Evolutionary conservation across 2,329 filamentous ascomycete species (phyloP), one percentile per base, ranked within the genome.

Genomic region (Neonectria sp.): DNA sequence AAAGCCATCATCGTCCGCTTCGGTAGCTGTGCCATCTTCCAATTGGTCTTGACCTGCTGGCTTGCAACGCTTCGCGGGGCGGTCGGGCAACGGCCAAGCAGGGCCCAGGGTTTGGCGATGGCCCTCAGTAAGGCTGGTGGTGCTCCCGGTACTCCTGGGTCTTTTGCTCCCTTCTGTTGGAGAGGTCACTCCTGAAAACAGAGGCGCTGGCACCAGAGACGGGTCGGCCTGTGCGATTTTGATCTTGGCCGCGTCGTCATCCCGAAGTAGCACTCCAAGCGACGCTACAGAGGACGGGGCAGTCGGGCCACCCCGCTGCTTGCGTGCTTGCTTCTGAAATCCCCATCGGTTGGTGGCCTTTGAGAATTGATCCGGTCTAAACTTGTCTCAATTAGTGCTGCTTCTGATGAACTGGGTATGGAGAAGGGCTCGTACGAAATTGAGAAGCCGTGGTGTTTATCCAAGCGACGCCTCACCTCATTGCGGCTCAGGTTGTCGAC

Each of bases 311-410:
- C 15, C 15, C 27, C 31, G 48, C 8, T 31, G 48, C 17, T 31
- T 52, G 48, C 59, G 59, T 4, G 40, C 11, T 25, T 61, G 51
- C 29, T 61, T 61, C 7, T 35, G 27, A 9, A 61, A 61, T 21
- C 51, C 51, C 59, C 59, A 61, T 27, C 59, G 40, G 2, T 37
- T 55, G 5, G 37, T 55, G 15, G 59, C 59, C 24, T 48, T 61
- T 24, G 59, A 55, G 12, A 61, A 55, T 37, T 61, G 59, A 17
- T 61, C 51, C 11, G 9, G 49, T 1, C 59, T 61, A 1, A 7
- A 33, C 17, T 37, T n/a, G 40, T 48, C 12, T 9, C 17, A 11
- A 11, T 52, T 15, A 52, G 48, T 52, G 7, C 17, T 11, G 7
- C 29, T 9, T 31, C 15, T 33, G 8, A 12, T 51, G 48, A n/a